A percentile compares a stretch with the other conserved stretches of the same genome.
Evolutionary conservation across 768 basidiomycete species (phyloP).

Genomic region (Steccherinum ochraceum): DNA sequence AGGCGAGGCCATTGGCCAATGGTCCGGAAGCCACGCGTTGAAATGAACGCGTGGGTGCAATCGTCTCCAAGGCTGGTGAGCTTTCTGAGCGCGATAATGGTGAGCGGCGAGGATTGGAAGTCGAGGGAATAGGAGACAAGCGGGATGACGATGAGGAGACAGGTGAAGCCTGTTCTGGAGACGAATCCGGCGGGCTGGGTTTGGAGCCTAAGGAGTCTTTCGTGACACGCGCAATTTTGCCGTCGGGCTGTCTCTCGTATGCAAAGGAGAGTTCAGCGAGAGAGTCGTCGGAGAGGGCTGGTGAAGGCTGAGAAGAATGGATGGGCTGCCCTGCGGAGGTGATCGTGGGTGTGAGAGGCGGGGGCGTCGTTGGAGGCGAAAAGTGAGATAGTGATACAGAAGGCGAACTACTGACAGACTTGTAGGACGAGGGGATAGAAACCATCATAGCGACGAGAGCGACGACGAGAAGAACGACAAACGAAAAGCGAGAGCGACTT

Average conservation of each 20-base stretch:
- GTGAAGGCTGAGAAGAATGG: not conserved
- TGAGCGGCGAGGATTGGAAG: slow-evolving; percentile 12
- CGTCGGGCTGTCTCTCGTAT: not conserved
- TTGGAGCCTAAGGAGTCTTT: not conserved
- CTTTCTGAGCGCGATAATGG: slow-evolving; percentile 67
- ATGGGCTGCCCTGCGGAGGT: not conserved
- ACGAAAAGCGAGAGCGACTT: not conserved
- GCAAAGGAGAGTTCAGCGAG: not conserved
- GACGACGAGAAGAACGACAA: not conserved
- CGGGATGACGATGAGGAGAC: not conserved
- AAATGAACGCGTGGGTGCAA: slow-evolving; percentile 45
- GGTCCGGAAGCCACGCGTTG: slow-evolving; percentile 65
- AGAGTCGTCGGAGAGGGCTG: not conserved
- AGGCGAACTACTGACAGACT: not conserved
- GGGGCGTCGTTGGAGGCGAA: not conserved
- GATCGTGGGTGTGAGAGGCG: not conserved
- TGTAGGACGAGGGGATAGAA: not conserved
- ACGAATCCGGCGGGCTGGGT: not conserved
- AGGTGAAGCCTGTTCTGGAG: not conserved
- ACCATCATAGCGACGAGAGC: slow-evolving; percentile 1
- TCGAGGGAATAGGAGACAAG: not conserved
- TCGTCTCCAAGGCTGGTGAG: slow-evolving; percentile 35
- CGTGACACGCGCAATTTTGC: not conserved
- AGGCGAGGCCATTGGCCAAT: slow-evolving; percentile 22
- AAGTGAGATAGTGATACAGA: not conserved